phyloP scores from a whole-genome alignment of 352 stramenopile species.

The Thraustotheca clavata region DNA sequence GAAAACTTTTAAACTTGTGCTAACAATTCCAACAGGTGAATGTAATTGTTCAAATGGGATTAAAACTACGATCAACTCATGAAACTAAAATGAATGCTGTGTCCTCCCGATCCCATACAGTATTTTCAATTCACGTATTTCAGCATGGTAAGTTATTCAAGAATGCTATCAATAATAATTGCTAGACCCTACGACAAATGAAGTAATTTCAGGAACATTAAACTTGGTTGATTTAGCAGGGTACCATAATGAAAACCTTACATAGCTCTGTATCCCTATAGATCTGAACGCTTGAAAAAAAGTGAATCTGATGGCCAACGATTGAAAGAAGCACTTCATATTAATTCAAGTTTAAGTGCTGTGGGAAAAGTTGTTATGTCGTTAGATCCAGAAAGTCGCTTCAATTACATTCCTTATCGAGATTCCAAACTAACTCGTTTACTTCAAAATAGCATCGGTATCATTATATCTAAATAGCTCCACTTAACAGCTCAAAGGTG shows the following conservation, averaged over 20 bases:
- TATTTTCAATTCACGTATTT: conserved; percentile 84
- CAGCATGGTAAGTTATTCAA: conserved; percentile 47
- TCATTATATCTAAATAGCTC: neutral
- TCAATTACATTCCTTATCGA: conserved; percentile 83
- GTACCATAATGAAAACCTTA: conserved; percentile 17
- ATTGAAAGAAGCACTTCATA: conserved; percentile 77
- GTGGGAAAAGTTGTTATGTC: conserved; percentile 85
- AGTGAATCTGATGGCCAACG: conserved; percentile 79
- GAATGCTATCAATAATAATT: neutral
- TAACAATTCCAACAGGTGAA: no score
- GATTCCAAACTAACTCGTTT: conserved; percentile 79
- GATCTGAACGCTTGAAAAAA: conserved; percentile 78
- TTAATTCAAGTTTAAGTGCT: conserved; percentile 77
- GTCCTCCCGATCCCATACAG: conserved; percentile 79
- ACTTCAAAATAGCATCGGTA: conserved; percentile 79
- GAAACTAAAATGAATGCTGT: conserved; percentile 91
- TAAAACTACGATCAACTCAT: conserved; percentile 84
- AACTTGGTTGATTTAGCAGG: conserved; percentile 81
- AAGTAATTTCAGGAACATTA: conserved; percentile 79
- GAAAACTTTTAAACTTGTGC: neutral
- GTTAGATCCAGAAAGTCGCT: conserved; percentile 72
- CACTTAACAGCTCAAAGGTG: conserved; percentile 30
- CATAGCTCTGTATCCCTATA: no score
- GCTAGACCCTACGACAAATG: conserved; percentile 46
- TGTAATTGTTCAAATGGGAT: conserved; percentile 73